Evolutionary conservation across 139 green algal genomes (phyloP).

Genomic region (Chlamydomonas sphaeroides): DNA sequence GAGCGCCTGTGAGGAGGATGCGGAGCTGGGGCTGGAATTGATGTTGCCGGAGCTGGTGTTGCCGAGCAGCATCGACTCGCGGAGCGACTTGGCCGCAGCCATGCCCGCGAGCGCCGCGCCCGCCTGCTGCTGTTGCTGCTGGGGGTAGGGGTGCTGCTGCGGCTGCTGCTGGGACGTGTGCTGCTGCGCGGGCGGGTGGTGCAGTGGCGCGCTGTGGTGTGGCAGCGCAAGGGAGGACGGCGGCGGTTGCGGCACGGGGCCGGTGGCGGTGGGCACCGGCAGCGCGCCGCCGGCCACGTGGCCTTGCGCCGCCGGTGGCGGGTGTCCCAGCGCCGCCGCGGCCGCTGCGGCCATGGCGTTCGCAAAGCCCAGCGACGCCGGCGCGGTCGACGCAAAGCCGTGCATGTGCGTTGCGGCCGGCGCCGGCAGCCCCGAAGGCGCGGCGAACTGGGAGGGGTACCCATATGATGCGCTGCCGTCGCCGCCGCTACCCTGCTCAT

Average conservation of each 20-base stretch:
- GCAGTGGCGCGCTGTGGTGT: conserved; percentile 2
- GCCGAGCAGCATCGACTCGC: not conserved
- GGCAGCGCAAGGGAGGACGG: not conserved
- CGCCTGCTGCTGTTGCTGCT: no score
- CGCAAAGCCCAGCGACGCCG: not conserved
- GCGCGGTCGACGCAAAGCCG: not conserved
- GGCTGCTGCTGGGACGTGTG: not conserved
- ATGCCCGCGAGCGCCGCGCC: not conserved
- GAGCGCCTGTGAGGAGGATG: not conserved
- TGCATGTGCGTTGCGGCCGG: not conserved
- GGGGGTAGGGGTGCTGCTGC: not conserved
- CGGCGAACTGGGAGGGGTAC: no score
- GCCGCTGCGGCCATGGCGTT: not conserved
- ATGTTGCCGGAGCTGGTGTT: conserved; percentile 12
- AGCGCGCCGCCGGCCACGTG: not conserved
- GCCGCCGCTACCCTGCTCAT: no score
- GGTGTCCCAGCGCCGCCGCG: not conserved
- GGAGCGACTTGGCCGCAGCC: not conserved
- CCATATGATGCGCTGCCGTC: no score
- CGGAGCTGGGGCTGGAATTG: conserved; percentile 1
- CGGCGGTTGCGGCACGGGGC: not conserved
- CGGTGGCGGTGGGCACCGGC: not conserved
- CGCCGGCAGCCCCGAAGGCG: not conserved
- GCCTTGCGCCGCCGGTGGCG: not conserved
- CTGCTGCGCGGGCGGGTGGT: not conserved